phyloP scores from a whole-genome alignment of 148 eudicot species.

The Pouteria glomerata region DNA sequence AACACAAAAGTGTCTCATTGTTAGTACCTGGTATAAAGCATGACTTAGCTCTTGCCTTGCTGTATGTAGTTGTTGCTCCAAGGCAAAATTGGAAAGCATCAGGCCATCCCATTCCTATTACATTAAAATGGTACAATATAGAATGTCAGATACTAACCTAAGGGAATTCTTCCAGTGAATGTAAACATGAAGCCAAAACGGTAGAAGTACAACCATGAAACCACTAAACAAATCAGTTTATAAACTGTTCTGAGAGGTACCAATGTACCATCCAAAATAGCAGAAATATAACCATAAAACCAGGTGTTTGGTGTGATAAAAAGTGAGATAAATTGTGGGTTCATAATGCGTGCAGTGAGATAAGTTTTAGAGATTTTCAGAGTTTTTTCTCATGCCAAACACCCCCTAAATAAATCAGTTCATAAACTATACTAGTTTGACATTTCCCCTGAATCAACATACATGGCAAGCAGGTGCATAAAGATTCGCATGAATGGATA shows the following conservation, averaged over 20 bases:
- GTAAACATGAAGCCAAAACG: constrained; percentile 4
- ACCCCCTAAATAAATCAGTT: no score
- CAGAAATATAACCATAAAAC: no score
- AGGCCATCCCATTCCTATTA: constrained; percentile 92
- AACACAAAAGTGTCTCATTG: no score
- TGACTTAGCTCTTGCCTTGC: constrained; percentile 98
- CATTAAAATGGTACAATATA: neutral
- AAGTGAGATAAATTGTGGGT: no score
- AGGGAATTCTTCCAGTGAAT: neutral
- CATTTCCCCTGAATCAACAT: neutral
- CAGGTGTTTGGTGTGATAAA: no score
- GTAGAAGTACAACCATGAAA: neutral
- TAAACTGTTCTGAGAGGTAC: neutral
- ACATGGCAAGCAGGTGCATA: no score
- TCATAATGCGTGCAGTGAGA: no score
- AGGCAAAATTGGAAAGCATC: constrained; percentile 88
- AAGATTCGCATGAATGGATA: neutral
- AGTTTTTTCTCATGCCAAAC: no score
- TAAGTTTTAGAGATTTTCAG: no score
- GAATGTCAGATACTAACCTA: neutral
- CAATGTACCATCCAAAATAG: no score
- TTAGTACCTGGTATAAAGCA: constrained; percentile 91
- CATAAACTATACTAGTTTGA: no score
- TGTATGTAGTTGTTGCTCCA: constrained; percentile 94
- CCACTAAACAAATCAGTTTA: neutral